These are phyloP conservation scores for Capniomyces stellatus DNA, from an alignment of 371 early-diverging fungal species.

Conservation along the genomic window DNA sequence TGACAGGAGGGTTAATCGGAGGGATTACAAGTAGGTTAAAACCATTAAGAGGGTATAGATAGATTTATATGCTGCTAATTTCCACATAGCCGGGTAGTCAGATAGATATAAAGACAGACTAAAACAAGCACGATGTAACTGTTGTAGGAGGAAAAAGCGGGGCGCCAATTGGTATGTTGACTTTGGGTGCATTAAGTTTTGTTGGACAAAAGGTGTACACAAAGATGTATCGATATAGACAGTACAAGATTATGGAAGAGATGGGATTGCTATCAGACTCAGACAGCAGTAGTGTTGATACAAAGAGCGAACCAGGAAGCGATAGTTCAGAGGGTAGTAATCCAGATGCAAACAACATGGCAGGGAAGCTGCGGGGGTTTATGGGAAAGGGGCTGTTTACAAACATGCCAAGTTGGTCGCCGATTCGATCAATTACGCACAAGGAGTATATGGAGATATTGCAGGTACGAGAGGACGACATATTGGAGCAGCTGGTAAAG, in stretches of 20 bases:
- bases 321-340: not conserved
- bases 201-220: slow-evolving; percentile 1
- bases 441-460: slow-evolving; percentile 19
- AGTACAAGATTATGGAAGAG: not conserved
- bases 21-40: slow-evolving; percentile 6
- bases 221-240: slow-evolving; percentile 2
- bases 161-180: not conserved
- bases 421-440: slow-evolving; percentile 14
- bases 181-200: not conserved
- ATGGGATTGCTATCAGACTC: not conserved
- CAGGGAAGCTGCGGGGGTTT: not conserved
- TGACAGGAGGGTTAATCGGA: slow-evolving; percentile 16
- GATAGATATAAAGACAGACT: too few species aligned
- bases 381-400: not conserved
- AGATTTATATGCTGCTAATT: not conserved
- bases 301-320: not conserved
- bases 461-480: slow-evolving; percentile 7
- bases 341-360: not conserved
- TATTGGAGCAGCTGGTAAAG: slow-evolving; percentile 1
- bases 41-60: too few species aligned
- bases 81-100: too few species aligned
- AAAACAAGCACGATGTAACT: too few species aligned
- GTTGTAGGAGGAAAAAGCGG: slow-evolving; percentile 3
- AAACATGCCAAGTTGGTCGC: slow-evolving; percentile 20
- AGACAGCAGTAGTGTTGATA: not conserved